These are phyloP conservation scores for Trichomonascus vanleenenianus DNA, from an alignment of 805 yeast genomes.

Conservation along the genomic window DNA sequence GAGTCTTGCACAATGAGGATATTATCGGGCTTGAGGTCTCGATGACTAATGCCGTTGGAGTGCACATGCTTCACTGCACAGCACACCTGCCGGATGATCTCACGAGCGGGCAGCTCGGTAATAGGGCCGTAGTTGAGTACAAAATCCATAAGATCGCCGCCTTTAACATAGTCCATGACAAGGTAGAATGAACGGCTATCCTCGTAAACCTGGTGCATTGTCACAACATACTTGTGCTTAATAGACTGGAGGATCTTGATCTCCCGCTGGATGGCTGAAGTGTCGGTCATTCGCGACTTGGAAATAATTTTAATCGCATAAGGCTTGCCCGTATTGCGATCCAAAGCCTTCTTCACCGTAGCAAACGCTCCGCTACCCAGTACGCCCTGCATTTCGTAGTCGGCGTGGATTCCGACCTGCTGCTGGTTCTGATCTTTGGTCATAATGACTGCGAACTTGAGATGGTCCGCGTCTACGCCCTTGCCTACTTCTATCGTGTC, in stretches of 20 bases:
- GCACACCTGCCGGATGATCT: slow-evolving; percentile 75
- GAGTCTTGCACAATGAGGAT: slow-evolving; percentile 83
- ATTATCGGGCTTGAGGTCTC: slow-evolving; percentile 96
- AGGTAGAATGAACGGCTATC: slow-evolving; percentile 74
- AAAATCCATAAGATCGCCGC: slow-evolving; percentile 97
- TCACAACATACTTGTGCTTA: slow-evolving; percentile 79
- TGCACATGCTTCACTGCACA: slow-evolving; percentile 85
- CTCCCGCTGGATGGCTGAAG: slow-evolving; percentile 80
- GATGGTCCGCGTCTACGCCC: slow-evolving; percentile 68
- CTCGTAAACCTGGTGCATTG: slow-evolving; percentile 75
- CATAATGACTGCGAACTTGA: slow-evolving; percentile 40
- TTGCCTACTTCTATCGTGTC: slow-evolving; percentile 88
- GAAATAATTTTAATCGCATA: slow-evolving; percentile 89
- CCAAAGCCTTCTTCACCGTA: slow-evolving; percentile 84
- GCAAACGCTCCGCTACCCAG: slow-evolving; percentile 99
- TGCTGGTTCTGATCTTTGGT: slow-evolving; percentile 24
- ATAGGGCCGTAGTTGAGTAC: slow-evolving; percentile 82
- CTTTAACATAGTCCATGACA: slow-evolving; percentile 93
- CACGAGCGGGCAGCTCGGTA: slow-evolving; percentile 85
- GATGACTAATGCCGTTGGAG: slow-evolving; percentile 82
- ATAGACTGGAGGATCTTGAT: slow-evolving; percentile 68
- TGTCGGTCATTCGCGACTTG: slow-evolving; percentile 65
- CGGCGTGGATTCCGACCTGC: slow-evolving; percentile 49
- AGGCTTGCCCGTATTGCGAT: slow-evolving; percentile 74
- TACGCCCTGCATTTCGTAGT: slow-evolving; percentile 70